A percentile compares a stretch with the other conserved stretches of the same genome.
phyloP scores from a whole-genome alignment of 2,329 filamentous ascomycete species.

The Dactylellina leptospora region DNA sequence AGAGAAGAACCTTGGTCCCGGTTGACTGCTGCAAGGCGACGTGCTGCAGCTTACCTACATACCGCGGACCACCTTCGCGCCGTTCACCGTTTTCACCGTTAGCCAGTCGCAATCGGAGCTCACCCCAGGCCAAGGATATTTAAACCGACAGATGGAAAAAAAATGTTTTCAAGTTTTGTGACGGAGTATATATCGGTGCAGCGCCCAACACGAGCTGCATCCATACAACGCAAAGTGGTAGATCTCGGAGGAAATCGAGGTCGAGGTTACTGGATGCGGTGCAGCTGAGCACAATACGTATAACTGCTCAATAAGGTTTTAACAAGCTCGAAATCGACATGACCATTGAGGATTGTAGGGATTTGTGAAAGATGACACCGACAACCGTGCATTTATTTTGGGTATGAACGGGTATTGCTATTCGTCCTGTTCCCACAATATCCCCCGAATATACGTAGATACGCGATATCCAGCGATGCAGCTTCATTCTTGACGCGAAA shows the following conservation, averaged over 20 bases:
- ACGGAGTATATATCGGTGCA: slow-evolving; percentile 1
- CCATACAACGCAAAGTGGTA: slow-evolving; percentile 19
- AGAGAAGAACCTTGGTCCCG: neutral
- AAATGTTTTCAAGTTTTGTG: neutral
- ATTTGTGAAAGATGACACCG: neutral
- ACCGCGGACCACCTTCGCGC: neutral
- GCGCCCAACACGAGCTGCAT: slow-evolving; percentile 5
- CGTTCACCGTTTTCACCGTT: neutral
- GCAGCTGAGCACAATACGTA: slow-evolving; percentile 37
- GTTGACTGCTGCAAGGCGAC: neutral
- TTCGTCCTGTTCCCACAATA: no score
- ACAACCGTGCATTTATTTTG: neutral
- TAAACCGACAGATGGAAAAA: neutral
- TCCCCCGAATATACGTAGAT: no score
- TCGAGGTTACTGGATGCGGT: slow-evolving; percentile 32
- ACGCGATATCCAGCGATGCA: no score
- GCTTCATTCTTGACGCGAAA: no score
- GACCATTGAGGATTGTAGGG: neutral
- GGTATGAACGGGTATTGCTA: neutral
- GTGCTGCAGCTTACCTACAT: slow-evolving; percentile 1
- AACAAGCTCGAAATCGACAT: slow-evolving; percentile 11
- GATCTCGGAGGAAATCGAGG: neutral
- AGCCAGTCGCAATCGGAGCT: slow-evolving; percentile 13
- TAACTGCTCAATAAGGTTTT: slow-evolving; percentile 21
- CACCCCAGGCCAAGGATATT: neutral